A percentile compares a stretch with the other conserved stretches of the same genome.
Conservation (phyloP, 768 basidiomycete species). For the Leccinum disarticulatum region DNA sequence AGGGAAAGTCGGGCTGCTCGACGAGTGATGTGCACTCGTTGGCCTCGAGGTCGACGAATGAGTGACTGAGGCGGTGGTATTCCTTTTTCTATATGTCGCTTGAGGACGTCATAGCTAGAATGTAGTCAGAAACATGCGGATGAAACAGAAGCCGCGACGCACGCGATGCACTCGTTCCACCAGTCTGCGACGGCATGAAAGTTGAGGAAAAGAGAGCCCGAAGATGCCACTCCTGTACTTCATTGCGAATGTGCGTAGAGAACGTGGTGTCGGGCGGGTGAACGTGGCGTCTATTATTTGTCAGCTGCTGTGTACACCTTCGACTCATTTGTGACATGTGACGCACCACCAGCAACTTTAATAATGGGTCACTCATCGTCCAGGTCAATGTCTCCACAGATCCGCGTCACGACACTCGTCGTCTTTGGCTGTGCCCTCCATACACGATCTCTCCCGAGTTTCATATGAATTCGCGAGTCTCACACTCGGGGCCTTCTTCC, state of each 20-base stretch:
- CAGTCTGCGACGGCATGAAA: conserved; percentile 91
- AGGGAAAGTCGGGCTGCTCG: too few species aligned
- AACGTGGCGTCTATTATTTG: not conserved
- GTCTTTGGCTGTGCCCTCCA: conserved; percentile 16
- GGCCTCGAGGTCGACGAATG: too few species aligned
- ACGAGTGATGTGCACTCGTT: too few species aligned
- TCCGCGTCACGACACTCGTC: not conserved
- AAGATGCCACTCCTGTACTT: conserved; percentile 32
- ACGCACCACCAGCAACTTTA: not conserved
- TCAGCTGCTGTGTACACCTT: not conserved
- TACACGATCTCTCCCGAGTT: conserved; percentile 12
- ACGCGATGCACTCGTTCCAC: conserved; percentile 93
- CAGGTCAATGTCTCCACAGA: conserved; percentile 9
- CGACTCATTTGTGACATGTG: not conserved
- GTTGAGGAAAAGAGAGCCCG: conserved; percentile 47
- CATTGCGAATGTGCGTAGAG: conserved; percentile 33
- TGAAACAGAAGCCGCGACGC: conserved; percentile 30
- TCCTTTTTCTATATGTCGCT: conserved; percentile 84
- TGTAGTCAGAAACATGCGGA: not conserved
- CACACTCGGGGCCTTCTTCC: conserved; percentile 1
- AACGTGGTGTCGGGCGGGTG: too few species aligned
- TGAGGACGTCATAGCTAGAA: conserved; percentile 75
- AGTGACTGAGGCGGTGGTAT: conserved; percentile 34
- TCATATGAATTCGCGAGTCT: conserved; percentile 9
- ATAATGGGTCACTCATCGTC: conserved; percentile 22